These are phyloP conservation scores for Phytophthora niederhauseri DNA, from an alignment of 352 stramenopile genomes.

Conservation along the genomic window DNA sequence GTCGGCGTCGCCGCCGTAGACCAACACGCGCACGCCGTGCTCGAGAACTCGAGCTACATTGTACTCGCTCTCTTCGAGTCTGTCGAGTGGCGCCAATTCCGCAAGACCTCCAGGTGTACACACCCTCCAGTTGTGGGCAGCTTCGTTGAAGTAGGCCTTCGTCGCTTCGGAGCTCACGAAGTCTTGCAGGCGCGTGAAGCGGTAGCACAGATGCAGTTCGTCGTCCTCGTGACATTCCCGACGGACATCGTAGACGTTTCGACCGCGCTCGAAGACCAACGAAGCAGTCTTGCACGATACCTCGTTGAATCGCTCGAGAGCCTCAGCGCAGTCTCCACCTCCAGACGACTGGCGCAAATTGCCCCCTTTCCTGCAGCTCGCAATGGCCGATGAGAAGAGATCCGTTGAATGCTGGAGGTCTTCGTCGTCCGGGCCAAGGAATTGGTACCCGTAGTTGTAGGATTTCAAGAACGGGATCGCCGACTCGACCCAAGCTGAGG, in stretches of 20 bases:
- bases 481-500: constrained; percentile 49
- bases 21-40: constrained; percentile 64
- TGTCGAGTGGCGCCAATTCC: constrained; percentile 40
- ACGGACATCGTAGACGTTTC: constrained; percentile 79
- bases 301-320: constrained; percentile 14
- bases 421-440: constrained; percentile 34
- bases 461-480: constrained; percentile 53
- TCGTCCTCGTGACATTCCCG: constrained; percentile 58
- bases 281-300: constrained; percentile 24
- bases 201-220: constrained; percentile 61
- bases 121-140: constrained; percentile 44
- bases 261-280: constrained; percentile 26
- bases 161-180: constrained; percentile 57
- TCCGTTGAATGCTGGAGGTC: constrained; percentile 8
- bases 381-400: constrained; percentile 28
- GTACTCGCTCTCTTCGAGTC: constrained; percentile 58
- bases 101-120: constrained; percentile 41
- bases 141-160: constrained; percentile 55
- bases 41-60: constrained; percentile 59
- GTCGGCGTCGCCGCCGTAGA: constrained; percentile 77
- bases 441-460: constrained; percentile 49
- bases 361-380: constrained; percentile 16
- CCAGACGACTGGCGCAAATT: constrained; percentile 3
- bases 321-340: constrained; percentile 31
- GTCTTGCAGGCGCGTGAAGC: constrained; percentile 58